Base-by-base conservation (phyloP, 768 basidiomycete species). In the Russula compacta region DNA sequence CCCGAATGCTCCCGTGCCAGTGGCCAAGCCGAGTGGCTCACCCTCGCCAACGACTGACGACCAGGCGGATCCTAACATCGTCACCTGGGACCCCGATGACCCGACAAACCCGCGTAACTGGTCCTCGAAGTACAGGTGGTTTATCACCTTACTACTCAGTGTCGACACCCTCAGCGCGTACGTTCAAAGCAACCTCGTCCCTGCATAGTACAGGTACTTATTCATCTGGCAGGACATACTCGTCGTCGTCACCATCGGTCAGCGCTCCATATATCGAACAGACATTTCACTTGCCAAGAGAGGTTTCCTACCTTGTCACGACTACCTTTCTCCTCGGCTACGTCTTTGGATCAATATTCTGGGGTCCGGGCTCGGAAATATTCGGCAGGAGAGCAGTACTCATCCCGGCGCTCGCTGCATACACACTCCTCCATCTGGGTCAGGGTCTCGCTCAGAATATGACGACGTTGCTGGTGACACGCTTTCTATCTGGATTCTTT, bases 401-500 rank as follows among this genome's bases (percentile, higher is more conserved):
- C 36, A 46, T 64, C 3, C 40, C 60, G 39, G 7, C 65, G 11
- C 42, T 64, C 53, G 15, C 32, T 7, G 52, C 52, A 6, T 64
- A 61, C 58, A 61, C 60, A 5, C 17, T 64, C 4, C 56, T 53
- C 49, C 44, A 50, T 32, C 50, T 62, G 21, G 64, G 64, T 11
- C 64, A 62, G 50, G 49, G 38, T 2, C 54, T 63, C 48, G 54
- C 56, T 2, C 54, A 36, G 12, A 51, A 67, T 42, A 61, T 67
- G 38, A 5, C 39, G 11, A 64, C 66, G 10, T 53, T 66, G 14
- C 38, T 66, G 36, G 56, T 59, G 44, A 61, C 60, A n/a, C 67
- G 68, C 24, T 70, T 70, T 60, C 52, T 70, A 19, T 55, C 65
- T 14, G 69, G 69, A 2, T 60, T 63, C 50, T 69, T 70, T 55